Base-by-base conservation (phyloP, 352 stramenopile species). In the Phytopythium vexans region DNA sequence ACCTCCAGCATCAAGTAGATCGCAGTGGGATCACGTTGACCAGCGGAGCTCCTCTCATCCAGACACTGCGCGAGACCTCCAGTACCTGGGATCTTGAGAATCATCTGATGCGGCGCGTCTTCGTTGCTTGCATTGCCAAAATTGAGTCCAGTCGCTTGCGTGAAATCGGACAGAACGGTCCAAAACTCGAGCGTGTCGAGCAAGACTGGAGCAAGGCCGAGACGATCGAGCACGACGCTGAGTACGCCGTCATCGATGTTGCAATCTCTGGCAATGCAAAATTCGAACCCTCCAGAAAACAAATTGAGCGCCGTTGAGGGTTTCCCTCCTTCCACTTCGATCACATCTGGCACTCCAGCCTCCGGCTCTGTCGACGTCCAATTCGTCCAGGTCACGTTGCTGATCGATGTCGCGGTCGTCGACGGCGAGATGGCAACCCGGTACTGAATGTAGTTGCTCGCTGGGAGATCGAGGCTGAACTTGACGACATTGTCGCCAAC, bases 201-300 rank as follows among this genome's bases (percentile, higher is more conserved):
- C 34, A 42, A 11, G 1, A 12, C 27, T 12, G 47, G n/a, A 6
- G n/a, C 4, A 15, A n/a, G 34, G 0, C 37, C 49, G 4, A 67
- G 7, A 4, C 56, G 49, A 16, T 62, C 54, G 41, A 67, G 59
- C 15, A 38, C n/a, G 16, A 63, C 9, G 15, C 49, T 67, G 21
- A 67, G 38, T 6, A 54, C 49, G 21, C 59, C 54, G 3, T 48
- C 37, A 8, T 46, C 16, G 12, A 56, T 48, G 21, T 54, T 67
- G 54, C 59, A 67, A 27, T 58, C 49, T 0, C 37, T 8, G 8
- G 49, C 43, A 9, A 38, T 14, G 33, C 59, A 67, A 49, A 53
- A 63, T 34, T 67, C 59, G 15, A 67, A 67, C 1, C 59, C 59
- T 10, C 59, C 59, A 2, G 54, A 44, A 3, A 59, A 43, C 10